These are phyloP conservation scores for Jacaranda mimosifolia DNA, from an alignment of 257 asterid genomes.

Conservation along the genomic window DNA sequence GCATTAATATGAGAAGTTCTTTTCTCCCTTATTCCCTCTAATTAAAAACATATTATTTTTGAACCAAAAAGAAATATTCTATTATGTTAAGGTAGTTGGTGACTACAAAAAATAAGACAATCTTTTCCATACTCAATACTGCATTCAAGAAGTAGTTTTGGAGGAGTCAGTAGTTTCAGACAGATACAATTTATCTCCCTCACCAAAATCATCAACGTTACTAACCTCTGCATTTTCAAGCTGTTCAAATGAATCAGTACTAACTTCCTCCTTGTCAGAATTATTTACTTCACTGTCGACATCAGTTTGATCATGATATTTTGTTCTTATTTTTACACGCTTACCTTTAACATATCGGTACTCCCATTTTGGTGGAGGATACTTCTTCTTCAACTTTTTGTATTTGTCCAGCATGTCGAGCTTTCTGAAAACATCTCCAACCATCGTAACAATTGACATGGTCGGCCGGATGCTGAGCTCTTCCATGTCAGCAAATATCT, in stretches of 20 bases:
- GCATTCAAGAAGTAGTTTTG: background rate
- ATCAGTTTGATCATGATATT: conserved; percentile 37
- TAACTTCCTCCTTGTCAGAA: conserved; percentile 41
- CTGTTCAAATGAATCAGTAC: conserved; percentile 36
- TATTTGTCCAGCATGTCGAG: conserved; percentile 82
- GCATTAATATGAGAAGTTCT: too few species aligned
- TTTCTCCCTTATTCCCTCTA: too few species aligned
- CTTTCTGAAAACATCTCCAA: conserved; percentile 78
- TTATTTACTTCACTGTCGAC: conserved; percentile 25
- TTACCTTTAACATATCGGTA: conserved; percentile 78
- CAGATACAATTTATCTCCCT: conserved; percentile 30
- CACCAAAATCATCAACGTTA: conserved; percentile 23
- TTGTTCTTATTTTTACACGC: conserved; percentile 70
- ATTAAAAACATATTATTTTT: too few species aligned
- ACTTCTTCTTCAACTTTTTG: conserved; percentile 70
- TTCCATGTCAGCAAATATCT: conserved; percentile 98
- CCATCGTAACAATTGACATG: conserved; percentile 62
- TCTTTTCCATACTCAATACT: too few species aligned
- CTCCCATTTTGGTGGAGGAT: conserved; percentile 90
- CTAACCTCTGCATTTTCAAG: conserved; percentile 43
- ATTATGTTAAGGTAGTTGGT: too few species aligned
- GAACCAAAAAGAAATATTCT: too few species aligned
- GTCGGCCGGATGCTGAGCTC: conserved; percentile 89
- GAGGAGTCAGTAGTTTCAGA: conserved; percentile 34
- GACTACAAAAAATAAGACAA: background rate